These are phyloP conservation scores for Manihot esculenta DNA, from an alignment of 441 rosid genomes.

Conservation along the genomic window DNA sequence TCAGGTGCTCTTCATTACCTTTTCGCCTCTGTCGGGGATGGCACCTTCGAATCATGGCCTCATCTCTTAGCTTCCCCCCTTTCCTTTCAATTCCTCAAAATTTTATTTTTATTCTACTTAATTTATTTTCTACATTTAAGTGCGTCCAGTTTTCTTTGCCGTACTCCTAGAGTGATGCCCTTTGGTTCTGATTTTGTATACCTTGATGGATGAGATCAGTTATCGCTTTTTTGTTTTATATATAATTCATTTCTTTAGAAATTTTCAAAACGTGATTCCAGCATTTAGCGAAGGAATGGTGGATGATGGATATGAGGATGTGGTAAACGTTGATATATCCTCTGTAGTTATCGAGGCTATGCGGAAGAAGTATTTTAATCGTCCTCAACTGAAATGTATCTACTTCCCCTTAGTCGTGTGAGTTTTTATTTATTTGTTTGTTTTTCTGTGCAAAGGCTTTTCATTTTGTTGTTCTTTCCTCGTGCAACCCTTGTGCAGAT, in stretches of 20 bases:
- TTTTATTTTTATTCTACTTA: neutral
- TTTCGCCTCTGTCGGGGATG: neutral
- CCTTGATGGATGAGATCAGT: neutral
- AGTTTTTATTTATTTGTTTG: neutral
- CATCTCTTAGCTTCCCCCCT: conserved; percentile 12
- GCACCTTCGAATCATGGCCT: neutral
- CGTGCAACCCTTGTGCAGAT: conserved; percentile 38
- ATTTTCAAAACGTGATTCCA: conserved; percentile 17
- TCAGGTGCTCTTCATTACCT: conserved; percentile 42
- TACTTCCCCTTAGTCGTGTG: conserved; percentile 2
- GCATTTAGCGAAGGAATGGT: conserved; percentile 80
- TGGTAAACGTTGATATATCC: conserved; percentile 71
- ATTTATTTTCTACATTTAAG: neutral
- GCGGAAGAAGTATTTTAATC: conserved; percentile 48
- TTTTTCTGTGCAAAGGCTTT: neutral
- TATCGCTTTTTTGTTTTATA: neutral
- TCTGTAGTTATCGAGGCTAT: conserved; percentile 70
- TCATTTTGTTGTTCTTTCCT: conserved; percentile 4
- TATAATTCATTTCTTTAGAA: neutral
- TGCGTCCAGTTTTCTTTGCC: too few relatives aligned
- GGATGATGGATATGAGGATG: conserved; percentile 74
- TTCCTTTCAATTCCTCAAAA: neutral
- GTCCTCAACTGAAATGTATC: conserved; percentile 73
- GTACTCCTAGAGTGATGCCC: too few relatives aligned
- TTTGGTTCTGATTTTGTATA: too few relatives aligned